Evolutionary conservation across 306 rosid species (phyloP).

Genomic region (Vicia faba): DNA sequence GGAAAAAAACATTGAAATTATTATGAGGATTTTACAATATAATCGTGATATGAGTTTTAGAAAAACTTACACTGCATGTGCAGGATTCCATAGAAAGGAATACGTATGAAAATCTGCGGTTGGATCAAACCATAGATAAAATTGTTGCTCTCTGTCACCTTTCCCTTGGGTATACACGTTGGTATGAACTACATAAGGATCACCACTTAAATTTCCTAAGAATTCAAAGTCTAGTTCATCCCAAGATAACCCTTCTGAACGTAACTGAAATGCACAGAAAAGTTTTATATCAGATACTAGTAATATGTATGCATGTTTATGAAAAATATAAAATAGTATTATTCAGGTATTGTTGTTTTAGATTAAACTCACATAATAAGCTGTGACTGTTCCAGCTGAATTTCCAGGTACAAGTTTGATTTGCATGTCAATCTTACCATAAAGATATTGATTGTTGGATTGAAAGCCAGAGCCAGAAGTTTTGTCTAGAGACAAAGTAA

Average conservation of each 20-base stretch:
- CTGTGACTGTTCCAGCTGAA: conserved; percentile 72
- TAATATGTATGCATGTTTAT: too few relatives aligned
- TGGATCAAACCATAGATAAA: conserved; percentile 67
- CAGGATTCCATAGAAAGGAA: too few relatives aligned
- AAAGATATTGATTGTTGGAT: conserved; percentile 55
- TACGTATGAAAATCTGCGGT: too few relatives aligned
- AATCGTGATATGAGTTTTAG: too few relatives aligned
- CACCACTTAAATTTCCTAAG: conserved; percentile 67
- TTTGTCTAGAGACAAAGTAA: conserved; percentile 65
- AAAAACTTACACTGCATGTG: too few relatives aligned
- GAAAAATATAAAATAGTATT: too few relatives aligned
- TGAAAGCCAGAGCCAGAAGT: conserved; percentile 78
- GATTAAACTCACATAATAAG: conserved; percentile 51
- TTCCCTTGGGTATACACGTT: conserved; percentile 65
- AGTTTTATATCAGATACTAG: too few relatives aligned
- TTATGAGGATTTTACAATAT: background rate
- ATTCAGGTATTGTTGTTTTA: too few relatives aligned
- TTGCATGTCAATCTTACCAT: conserved; percentile 58
- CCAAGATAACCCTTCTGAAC: conserved; percentile 47
- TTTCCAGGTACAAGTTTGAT: conserved; percentile 69
- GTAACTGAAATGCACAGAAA: conserved; percentile 37
- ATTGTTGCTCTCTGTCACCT: conserved; percentile 72
- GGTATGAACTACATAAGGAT: conserved; percentile 72
- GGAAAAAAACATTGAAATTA: background rate
- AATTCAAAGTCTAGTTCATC: conserved; percentile 79